Conservation (phyloP, 805 yeast genomes). For the Saturnispora halmiae region DNA sequence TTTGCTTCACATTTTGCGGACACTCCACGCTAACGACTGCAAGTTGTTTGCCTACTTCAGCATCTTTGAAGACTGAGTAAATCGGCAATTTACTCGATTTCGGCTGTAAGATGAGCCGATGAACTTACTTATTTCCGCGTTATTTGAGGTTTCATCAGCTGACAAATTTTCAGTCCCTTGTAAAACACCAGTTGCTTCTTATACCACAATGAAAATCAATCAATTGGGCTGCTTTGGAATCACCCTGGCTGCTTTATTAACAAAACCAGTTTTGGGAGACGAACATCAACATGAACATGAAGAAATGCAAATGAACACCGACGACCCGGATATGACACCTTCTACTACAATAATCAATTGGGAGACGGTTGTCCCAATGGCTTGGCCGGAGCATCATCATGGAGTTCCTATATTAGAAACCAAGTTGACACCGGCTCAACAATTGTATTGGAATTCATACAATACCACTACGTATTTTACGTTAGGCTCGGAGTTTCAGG, state of each 20-base stretch:
- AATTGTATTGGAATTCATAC: conserved; percentile 68
- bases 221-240: neutral
- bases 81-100: neutral
- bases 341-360: neutral
- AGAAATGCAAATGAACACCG: conserved; percentile 4
- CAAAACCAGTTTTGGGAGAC: too few species aligned
- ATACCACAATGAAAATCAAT: neutral
- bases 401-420: conserved; percentile 70
- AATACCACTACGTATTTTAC: conserved; percentile 70
- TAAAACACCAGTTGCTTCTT: neutral
- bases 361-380: conserved; percentile 28
- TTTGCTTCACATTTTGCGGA: too few species aligned
- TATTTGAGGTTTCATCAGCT: neutral
- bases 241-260: neutral
- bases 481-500: conserved; percentile 38
- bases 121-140: neutral
- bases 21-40: too few species aligned
- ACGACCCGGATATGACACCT: neutral
- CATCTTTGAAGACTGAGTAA: too few species aligned
- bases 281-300: neutral
- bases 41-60: too few species aligned
- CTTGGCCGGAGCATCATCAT: conserved; percentile 47
- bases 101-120: neutral
- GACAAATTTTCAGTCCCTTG: neutral
- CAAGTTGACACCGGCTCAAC: conserved; percentile 59